Evolutionary conservation across 1,284 basidiomycete genomes (phyloP).

Genomic region (Leccinum subspadiceum): DNA sequence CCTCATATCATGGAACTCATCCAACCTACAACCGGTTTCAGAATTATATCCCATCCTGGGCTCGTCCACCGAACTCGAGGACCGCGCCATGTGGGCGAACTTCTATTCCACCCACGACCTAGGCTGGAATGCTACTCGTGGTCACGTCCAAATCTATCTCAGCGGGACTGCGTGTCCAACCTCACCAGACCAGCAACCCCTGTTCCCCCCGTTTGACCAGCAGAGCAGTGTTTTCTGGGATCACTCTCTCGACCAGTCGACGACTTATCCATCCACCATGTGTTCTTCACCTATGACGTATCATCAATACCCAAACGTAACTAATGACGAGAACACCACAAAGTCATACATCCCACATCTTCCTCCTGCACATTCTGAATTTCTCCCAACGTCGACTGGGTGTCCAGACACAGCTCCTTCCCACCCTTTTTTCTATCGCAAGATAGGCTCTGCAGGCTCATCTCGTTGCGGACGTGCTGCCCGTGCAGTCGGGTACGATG

Average conservation of each 20-base stretch:
- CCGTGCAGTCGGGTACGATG: conserved; percentile 7
- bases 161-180: not conserved
- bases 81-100: rapidly evolving
- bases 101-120: not conserved
- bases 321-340: no score
- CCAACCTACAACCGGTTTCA: not conserved
- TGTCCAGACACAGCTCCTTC: no score
- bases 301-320: no score
- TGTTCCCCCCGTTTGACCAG: not conserved
- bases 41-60: no score
- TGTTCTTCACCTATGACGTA: no score
- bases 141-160: not conserved
- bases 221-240: not conserved
- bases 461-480: not conserved
- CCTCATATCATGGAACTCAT: not conserved
- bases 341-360: no score
- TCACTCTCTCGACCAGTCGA: not conserved
- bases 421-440: no score
- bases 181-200: not conserved
- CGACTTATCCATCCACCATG: not conserved
- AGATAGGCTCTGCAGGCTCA: not conserved
- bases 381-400: no score
- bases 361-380: no score
- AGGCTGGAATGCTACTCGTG: not conserved
- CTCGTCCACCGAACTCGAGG: not conserved